These are phyloP conservation scores for Aspergillus tamarii DNA, from an alignment of 2,329 filamentous ascomycete species.

Conservation along the genomic window DNA sequence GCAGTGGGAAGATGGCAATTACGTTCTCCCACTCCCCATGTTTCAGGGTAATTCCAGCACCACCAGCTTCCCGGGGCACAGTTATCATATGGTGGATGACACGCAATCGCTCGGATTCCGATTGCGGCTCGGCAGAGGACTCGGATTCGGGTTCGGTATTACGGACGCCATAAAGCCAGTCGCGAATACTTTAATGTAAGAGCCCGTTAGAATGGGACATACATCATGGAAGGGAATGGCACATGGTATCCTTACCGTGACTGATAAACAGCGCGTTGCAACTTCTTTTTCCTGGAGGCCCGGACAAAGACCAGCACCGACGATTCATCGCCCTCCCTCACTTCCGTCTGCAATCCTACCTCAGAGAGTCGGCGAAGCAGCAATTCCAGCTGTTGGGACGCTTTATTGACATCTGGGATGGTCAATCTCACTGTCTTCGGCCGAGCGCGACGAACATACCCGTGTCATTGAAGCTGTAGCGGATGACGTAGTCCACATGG, in stretches of 20 bases:
- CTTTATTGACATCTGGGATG: slow-evolving; percentile 65
- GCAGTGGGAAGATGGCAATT: slow-evolving; percentile 75
- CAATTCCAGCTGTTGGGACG: slow-evolving; percentile 75
- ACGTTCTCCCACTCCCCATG: slow-evolving; percentile 74
- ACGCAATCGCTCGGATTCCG: slow-evolving; percentile 85
- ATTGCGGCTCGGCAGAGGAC: slow-evolving; percentile 76
- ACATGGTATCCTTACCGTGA: slow-evolving; percentile 58
- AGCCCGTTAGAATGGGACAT: background rate
- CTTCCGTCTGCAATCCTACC: slow-evolving; percentile 83
- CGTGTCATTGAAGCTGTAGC: slow-evolving; percentile 71
- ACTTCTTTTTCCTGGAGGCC: slow-evolving; percentile 70
- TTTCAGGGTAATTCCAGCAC: slow-evolving; percentile 74
- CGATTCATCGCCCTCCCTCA: slow-evolving; percentile 75
- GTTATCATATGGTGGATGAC: slow-evolving; percentile 86
- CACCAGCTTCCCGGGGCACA: slow-evolving; percentile 72
- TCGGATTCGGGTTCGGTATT: slow-evolving; percentile 73
- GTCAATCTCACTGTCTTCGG: slow-evolving; percentile 6
- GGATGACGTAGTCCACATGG: slow-evolving; percentile 87
- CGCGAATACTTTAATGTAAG: slow-evolving; percentile 67
- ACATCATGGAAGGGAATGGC: background rate
- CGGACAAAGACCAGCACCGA: slow-evolving; percentile 85
- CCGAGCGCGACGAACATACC: slow-evolving; percentile 51
- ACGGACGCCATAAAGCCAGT: slow-evolving; percentile 93
- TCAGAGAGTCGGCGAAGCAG: slow-evolving; percentile 75
- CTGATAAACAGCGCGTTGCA: slow-evolving; percentile 82